Evolutionary conservation across 257 asterid genomes (phyloP).

Genomic region (Solanum virginianum): DNA sequence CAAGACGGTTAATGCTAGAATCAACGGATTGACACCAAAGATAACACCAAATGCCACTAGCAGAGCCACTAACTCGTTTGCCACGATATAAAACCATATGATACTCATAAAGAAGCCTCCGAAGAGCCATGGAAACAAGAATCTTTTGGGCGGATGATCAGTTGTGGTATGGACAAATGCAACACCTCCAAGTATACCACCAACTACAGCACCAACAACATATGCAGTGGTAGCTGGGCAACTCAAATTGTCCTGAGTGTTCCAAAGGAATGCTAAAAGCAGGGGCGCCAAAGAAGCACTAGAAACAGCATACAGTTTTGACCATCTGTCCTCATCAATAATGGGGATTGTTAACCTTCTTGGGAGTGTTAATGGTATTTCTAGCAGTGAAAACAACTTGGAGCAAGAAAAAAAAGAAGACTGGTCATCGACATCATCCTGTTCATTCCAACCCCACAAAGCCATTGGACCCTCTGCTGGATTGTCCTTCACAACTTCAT

Average conservation of each 20-base stretch:
- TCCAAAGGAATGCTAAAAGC: constrained; percentile 44
- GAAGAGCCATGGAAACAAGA: constrained; percentile 51
- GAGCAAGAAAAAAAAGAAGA: constrained; percentile 33
- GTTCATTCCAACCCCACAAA: constrained; percentile 67
- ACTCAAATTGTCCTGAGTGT: constrained; percentile 4
- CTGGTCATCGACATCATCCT: background rate
- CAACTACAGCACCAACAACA: constrained; percentile 17
- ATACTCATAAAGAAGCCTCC: constrained; percentile 83
- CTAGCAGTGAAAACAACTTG: constrained; percentile 27
- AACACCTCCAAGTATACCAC: constrained; percentile 33
- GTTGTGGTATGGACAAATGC: constrained; percentile 26
- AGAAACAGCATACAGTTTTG: constrained; percentile 45
- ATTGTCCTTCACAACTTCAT: constrained; percentile 17
- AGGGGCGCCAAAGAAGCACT: constrained; percentile 55
- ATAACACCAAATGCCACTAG: constrained; percentile 50
- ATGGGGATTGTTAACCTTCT: constrained; percentile 63
- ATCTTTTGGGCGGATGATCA: constrained; percentile 40
- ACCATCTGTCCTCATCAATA: constrained; percentile 73
- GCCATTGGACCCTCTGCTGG: constrained; percentile 6
- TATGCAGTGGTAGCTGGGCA: constrained; percentile 6
- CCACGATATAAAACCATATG: constrained; percentile 69
- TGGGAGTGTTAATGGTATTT: constrained; percentile 47
- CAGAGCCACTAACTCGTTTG: constrained; percentile 67
- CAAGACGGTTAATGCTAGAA: constrained; percentile 51
- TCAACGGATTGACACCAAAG: constrained; percentile 36